phyloP scores from a whole-genome alignment of 1,139 yeast species.

The Lizanozyma gosingica region DNA sequence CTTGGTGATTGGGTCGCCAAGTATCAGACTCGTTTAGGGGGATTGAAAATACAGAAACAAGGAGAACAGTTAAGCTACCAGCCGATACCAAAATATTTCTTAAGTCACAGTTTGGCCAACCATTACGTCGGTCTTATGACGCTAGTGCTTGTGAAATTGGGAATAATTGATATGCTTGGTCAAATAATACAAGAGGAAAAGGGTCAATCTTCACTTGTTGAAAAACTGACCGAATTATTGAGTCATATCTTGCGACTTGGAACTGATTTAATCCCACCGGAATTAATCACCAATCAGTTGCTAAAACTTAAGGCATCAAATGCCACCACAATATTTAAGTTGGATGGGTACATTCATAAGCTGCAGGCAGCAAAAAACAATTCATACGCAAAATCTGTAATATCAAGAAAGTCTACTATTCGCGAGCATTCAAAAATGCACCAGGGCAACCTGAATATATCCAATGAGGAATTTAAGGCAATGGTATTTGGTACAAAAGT shows the following conservation, averaged over 20 bases:
- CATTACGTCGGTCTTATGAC: neutral
- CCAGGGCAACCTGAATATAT: slow-evolving; percentile 28
- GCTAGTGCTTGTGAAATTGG: slow-evolving; percentile 1
- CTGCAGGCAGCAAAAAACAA: slow-evolving; percentile 17
- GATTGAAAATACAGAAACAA: neutral
- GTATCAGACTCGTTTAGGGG: slow-evolving; percentile 2
- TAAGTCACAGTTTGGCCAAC: slow-evolving; percentile 10
- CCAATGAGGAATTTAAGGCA: slow-evolving; percentile 62
- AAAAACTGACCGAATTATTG: neutral
- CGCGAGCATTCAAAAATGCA: neutral
- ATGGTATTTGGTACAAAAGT: slow-evolving; percentile 64
- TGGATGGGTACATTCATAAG: slow-evolving; percentile 1
- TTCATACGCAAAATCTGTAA: slow-evolving; percentile 26
- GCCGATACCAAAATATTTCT: slow-evolving; percentile 11
- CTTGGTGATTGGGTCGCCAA: slow-evolving; percentile 2
- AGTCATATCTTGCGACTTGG: neutral
- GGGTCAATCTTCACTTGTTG: neutral
- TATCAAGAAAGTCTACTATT: slow-evolving; percentile 31
- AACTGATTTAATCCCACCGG: neutral
- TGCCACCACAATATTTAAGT: slow-evolving; percentile 5
- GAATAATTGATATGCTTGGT: neutral
- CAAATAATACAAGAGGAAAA: neutral
- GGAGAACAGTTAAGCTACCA: slow-evolving; percentile 11
- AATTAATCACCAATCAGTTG: neutral
- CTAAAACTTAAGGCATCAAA: slow-evolving; percentile 1